These are phyloP conservation scores for Plantago major DNA, from an alignment of 257 asterid genomes.

Conservation along the genomic window DNA sequence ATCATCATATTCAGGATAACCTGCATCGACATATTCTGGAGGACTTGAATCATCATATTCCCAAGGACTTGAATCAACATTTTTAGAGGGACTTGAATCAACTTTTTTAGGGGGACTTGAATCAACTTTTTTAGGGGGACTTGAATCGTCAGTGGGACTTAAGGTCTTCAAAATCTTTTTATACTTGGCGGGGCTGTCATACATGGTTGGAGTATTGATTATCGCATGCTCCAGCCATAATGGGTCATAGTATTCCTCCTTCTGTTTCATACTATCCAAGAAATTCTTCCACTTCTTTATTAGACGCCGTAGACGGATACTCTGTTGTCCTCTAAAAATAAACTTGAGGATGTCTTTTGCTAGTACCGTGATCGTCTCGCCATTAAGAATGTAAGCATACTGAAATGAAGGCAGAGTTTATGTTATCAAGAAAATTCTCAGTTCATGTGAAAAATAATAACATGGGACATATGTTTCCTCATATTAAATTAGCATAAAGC, in stretches of 20 bases:
- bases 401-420: slow-evolving; percentile 30
- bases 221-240: slow-evolving; percentile 54
- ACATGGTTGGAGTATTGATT: slow-evolving; percentile 48
- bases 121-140: too few relatives aligned
- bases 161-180: slow-evolving; percentile 17
- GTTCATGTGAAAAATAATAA: too few relatives aligned
- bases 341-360: slow-evolving; percentile 48
- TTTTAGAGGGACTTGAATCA: too few relatives aligned
- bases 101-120: too few relatives aligned
- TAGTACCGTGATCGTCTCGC: slow-evolving; percentile 48
- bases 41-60: too few relatives aligned
- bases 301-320: slow-evolving; percentile 54
- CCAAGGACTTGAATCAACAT: too few relatives aligned
- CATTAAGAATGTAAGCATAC: slow-evolving; percentile 63
- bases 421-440: too few relatives aligned
- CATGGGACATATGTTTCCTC: too few relatives aligned
- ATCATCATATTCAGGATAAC: too few relatives aligned
- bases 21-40: too few relatives aligned
- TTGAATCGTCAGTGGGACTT: not conserved
- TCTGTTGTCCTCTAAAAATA: slow-evolving; percentile 45
- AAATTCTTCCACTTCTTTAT: slow-evolving; percentile 30
- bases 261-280: slow-evolving; percentile 28
- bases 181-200: slow-evolving; percentile 56
- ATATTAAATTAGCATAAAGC: too few relatives aligned
- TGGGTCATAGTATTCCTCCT: slow-evolving; percentile 36